A percentile compares a stretch with the other conserved stretches of the same genome.
Conservation (phyloP, 2,329 filamentous ascomycete species). For the Aspergillus niger region DNA sequence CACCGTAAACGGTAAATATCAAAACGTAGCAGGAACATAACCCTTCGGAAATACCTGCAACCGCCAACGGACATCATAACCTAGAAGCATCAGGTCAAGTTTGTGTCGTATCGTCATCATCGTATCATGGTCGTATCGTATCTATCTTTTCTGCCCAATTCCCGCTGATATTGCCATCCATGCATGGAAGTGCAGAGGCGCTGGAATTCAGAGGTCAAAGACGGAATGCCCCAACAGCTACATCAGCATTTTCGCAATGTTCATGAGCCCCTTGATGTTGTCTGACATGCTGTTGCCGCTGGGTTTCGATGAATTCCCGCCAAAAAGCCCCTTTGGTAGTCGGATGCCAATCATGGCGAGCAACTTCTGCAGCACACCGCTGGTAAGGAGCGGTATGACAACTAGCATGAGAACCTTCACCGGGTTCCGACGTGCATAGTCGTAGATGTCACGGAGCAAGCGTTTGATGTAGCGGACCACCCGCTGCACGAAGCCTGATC, state of each 20-base stretch:
- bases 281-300: conserved; percentile 33
- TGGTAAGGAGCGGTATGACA: conserved; percentile 82
- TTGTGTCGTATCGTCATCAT: conserved; percentile 25
- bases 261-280: conserved; percentile 35
- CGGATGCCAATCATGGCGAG: conserved; percentile 77
- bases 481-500: conserved; percentile 73
- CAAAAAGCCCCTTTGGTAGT: conserved; percentile 63
- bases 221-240: conserved; percentile 16
- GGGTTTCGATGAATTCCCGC: conserved; percentile 20
- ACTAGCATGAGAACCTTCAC: conserved; percentile 85
- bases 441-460: conserved; percentile 75
- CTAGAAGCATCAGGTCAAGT: conserved; percentile 11
- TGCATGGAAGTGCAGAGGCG: too few relatives aligned
- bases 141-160: conserved; percentile 7
- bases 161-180: neutral
- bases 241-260: conserved; percentile 41
- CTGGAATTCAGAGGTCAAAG: too few relatives aligned
- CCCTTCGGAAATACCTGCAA: conserved; percentile 13
- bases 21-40: neutral
- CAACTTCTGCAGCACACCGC: conserved; percentile 76
- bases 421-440: conserved; percentile 81
- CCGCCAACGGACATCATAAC: neutral
- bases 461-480: conserved; percentile 75
- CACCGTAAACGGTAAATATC: neutral
- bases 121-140: conserved; percentile 22